These are phyloP conservation scores for Cladosporium sp. DNA, from an alignment of 2,329 filamentous ascomycete genomes.

Conservation along the genomic window DNA sequence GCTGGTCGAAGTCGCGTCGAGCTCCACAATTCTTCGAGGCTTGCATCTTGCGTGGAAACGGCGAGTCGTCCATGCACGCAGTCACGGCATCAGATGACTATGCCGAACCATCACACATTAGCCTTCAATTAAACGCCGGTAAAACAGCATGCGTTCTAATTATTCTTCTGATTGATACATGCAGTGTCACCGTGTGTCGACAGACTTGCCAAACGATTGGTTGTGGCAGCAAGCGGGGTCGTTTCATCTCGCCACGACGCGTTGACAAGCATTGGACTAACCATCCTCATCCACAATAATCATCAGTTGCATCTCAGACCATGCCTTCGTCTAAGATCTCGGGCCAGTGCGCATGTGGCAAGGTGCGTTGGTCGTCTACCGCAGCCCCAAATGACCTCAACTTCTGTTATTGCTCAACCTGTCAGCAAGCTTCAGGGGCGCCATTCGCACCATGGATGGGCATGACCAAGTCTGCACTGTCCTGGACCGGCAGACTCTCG, in stretches of 20 bases:
- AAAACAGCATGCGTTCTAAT: neutral
- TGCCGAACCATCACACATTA: neutral
- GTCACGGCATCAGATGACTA: neutral
- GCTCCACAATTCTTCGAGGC: neutral
- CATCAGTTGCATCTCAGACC: neutral
- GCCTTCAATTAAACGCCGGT: neutral
- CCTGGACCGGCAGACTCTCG: slow-evolving; percentile 8
- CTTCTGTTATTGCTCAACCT: slow-evolving; percentile 22
- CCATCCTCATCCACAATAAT: neutral
- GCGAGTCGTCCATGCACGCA: neutral
- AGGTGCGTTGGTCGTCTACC: slow-evolving; percentile 15
- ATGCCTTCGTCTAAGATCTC: neutral
- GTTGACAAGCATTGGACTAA: neutral
- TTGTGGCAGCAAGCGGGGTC: neutral
- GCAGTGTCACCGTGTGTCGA: neutral
- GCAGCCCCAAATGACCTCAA: slow-evolving; percentile 13
- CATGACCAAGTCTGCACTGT: slow-evolving; percentile 13
- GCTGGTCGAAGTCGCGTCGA: neutral
- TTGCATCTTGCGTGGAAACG: neutral
- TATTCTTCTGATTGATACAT: neutral
- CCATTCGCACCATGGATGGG: slow-evolving; percentile 20
- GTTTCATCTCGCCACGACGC: neutral
- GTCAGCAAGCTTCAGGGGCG: slow-evolving; percentile 20
- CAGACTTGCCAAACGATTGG: neutral
- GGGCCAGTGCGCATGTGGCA: slow-evolving; percentile 17